Percentiles rank a stretch among this genome's conserved stretches.
These are phyloP conservation scores for Ordospora colligata DNA, from an alignment of 371 early-diverging fungal genomes.

Conservation along the genomic window DNA sequence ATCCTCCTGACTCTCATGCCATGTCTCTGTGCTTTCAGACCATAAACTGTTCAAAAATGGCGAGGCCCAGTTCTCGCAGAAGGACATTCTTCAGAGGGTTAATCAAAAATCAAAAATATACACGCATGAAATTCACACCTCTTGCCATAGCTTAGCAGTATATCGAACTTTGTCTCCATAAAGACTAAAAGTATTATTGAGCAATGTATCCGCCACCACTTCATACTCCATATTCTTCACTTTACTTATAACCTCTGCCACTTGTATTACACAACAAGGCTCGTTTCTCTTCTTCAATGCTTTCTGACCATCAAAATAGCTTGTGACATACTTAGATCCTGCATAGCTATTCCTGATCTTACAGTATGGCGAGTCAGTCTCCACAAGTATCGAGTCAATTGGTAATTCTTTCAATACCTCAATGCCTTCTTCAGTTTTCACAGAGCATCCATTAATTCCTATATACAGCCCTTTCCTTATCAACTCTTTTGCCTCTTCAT, in stretches of 20 bases:
- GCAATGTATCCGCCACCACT: neutral
- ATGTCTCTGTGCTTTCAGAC: conserved; percentile 30
- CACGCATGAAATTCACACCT: neutral
- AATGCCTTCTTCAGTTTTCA: conserved; percentile 75
- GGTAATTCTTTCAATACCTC: conserved; percentile 72
- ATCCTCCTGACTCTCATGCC: conserved; percentile 24
- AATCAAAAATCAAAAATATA: conserved; percentile 1
- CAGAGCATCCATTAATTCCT: conserved; percentile 87
- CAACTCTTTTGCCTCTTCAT: conserved; percentile 68
- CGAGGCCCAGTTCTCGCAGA: conserved; percentile 34
- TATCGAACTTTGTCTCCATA: conserved; percentile 27
- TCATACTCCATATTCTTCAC: conserved; percentile 44
- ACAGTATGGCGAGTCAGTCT: conserved; percentile 75
- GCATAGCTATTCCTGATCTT: conserved; percentile 76
- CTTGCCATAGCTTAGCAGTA: neutral
- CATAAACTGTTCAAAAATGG: conserved; percentile 39
- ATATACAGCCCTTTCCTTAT: conserved; percentile 74
- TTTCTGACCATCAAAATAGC: neutral
- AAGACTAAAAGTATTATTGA: conserved; percentile 31
- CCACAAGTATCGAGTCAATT: conserved; percentile 71
- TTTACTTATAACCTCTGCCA: conserved; percentile 49
- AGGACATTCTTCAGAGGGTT: conserved; percentile 4
- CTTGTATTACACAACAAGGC: conserved; percentile 49
- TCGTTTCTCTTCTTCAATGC: conserved; percentile 52
- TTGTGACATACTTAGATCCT: conserved; percentile 64